A percentile compares a stretch with the other conserved stretches of the same genome.
Conservation (phyloP, 2,329 filamentous ascomycete species). For the Colletotrichum tamarilloi region DNA sequence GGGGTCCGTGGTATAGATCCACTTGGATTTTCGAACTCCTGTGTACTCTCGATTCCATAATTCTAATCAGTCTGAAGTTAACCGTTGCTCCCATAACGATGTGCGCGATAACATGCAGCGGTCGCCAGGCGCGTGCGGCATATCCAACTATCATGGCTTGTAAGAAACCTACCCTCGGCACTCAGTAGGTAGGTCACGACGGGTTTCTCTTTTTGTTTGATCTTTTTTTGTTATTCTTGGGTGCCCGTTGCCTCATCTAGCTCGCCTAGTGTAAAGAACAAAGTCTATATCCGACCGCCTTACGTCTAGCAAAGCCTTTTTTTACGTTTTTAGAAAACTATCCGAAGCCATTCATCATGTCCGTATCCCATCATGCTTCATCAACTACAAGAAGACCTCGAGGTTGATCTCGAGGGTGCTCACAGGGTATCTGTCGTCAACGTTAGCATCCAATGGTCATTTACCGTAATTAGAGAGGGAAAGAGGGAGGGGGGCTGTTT, state of each 20-base stretch:
- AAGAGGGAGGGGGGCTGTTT: neutral
- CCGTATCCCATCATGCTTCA: constrained; percentile 30
- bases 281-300: constrained; percentile 17
- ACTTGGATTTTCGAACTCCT: constrained; percentile 21
- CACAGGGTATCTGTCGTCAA: constrained; percentile 77
- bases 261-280: neutral
- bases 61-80: constrained; percentile 25
- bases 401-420: constrained; percentile 96
- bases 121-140: too few relatives aligned
- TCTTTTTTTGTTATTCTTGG: neutral
- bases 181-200: neutral
- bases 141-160: too few relatives aligned
- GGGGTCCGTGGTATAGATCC: constrained; percentile 27
- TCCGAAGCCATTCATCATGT: constrained; percentile 28
- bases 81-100: too few relatives aligned
- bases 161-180: too few relatives aligned
- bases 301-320: constrained; percentile 6
- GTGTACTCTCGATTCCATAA: constrained; percentile 25
- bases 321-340: constrained; percentile 2
- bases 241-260: constrained; percentile 26
- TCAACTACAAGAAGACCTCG: constrained; percentile 83
- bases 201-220: constrained; percentile 29
- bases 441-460: constrained; percentile 5
- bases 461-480: neutral
- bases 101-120: too few relatives aligned